A percentile compares a stretch with the other conserved stretches of the same genome.
Evolutionary conservation across 495 filamentous ascomycete species (phyloP).

Genomic region (Annulohypoxylon nitens): DNA sequence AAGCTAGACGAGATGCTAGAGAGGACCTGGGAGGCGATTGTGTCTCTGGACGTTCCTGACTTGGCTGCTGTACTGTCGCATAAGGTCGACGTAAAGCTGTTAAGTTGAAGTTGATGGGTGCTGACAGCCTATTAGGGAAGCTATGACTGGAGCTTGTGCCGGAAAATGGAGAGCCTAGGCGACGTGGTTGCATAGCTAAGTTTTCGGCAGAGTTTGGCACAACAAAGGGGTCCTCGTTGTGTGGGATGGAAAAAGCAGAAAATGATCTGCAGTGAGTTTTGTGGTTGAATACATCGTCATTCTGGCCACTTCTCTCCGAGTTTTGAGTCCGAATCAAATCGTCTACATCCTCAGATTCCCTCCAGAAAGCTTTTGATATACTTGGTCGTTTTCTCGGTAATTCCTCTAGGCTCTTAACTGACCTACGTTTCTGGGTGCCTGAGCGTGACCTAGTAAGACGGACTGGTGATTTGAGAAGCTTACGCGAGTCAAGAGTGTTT

Average conservation of each 20-base stretch:
- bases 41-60: conserved; percentile 45
- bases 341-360: conserved; percentile 27
- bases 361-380: conserved; percentile 53
- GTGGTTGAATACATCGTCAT: conserved; percentile 52
- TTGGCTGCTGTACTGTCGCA: conserved; percentile 57
- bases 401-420: conserved; percentile 49
- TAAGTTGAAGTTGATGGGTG: conserved; percentile 57
- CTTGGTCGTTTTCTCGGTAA: conserved; percentile 56
- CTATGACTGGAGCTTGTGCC: conserved; percentile 59
- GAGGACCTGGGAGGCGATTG: conserved; percentile 53
- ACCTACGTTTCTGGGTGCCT: conserved; percentile 62
- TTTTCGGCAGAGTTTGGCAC: conserved; percentile 31
- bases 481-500: conserved; percentile 59
- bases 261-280: conserved; percentile 26
- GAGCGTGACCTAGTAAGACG: conserved; percentile 59
- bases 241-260: conserved; percentile 3
- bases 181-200: conserved; percentile 51
- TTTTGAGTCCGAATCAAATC: conserved; percentile 2
- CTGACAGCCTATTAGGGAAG: conserved; percentile 62
- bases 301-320: neutral
- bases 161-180: conserved; percentile 67
- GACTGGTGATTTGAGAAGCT: conserved; percentile 60
- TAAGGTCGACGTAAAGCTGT: conserved; percentile 61
- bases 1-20: conserved; percentile 62
- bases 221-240: conserved; percentile 31